Evolutionary conservation across 768 basidiomycete genomes (phyloP), one percentile per base, ranked within the genome.

Genomic region (Suillus brevipes): DNA sequence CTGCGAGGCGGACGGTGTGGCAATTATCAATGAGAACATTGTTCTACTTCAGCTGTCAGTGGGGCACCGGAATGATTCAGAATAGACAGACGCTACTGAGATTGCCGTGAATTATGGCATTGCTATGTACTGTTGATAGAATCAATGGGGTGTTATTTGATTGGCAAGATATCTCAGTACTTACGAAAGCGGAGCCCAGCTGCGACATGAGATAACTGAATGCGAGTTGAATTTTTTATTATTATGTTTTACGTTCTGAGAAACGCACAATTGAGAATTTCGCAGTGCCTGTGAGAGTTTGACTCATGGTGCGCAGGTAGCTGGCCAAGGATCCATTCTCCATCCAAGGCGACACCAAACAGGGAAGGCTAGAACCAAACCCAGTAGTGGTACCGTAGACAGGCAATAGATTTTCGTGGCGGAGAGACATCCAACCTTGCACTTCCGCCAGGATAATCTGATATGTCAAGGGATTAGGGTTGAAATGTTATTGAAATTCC

Each of bases 1-100:
- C 82, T 62, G 78, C 78, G 12, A 84, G 67, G 20, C 75, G 74
- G 6, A 76, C 81, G 18, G 72, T 75, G 28, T 76, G 73, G 18
- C 78, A 64, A 64, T 78, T 74, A 62, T 80, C 78, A 49, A 84
- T 78, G 20, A 83, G 75, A 38, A 64, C 52, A 42, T 66, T 66
- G 10, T 50, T 52, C 63, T 66, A 34, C 13, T 16, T 23, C 3
- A 13, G 25, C 10, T 49, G 37, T 52, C 36, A 64, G 49, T 4
- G 7, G 7, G 25, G 4, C 42, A 49, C 6, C 4, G 5, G 10
- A 36, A 25, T n/a, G 10, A 6, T 6, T 38, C 5, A 45, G 6
- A 13, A 25, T 20, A 36, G 18, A 23, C 62, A 16, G 37, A 66
- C 65, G 10, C 65, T 63, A 49, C 62, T 66, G 38, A 66, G 65